Conservation (phyloP, 805 yeast species). For the Pichia insulana region DNA sequence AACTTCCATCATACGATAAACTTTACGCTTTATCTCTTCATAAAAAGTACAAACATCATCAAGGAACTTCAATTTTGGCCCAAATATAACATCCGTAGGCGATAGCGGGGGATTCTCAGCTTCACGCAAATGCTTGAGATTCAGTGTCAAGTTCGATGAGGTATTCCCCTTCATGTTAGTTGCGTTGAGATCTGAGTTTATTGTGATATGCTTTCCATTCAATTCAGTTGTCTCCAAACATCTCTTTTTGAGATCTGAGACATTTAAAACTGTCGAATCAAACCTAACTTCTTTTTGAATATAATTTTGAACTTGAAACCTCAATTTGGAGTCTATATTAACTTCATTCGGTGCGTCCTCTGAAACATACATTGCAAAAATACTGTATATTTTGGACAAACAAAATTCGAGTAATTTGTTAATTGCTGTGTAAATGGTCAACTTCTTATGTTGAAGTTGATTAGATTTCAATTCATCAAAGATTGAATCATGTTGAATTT, state of each 20-base stretch:
- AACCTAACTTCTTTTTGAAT: slow-evolving; percentile 2
- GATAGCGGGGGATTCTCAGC: slow-evolving; percentile 12
- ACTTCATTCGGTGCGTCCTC: slow-evolving; percentile 60
- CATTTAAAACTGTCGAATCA: slow-evolving; percentile 1
- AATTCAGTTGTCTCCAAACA: not conserved
- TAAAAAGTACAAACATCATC: slow-evolving; percentile 35
- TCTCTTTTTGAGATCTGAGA: slow-evolving; percentile 2
- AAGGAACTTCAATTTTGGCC: slow-evolving; percentile 29
- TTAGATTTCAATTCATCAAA: slow-evolving; percentile 9
- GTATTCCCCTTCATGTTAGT: not conserved
- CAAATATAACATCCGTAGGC: slow-evolving; percentile 29
- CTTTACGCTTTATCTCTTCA: slow-evolving; percentile 38
- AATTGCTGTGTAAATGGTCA: slow-evolving; percentile 32
- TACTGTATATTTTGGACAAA: slow-evolving; percentile 50
- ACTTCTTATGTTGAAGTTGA: slow-evolving; percentile 17
- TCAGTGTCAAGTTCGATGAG: not conserved
- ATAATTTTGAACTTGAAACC: slow-evolving; percentile 8
- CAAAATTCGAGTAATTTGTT: slow-evolving; percentile 43
- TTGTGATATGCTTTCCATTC: not conserved
- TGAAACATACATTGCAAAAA: slow-evolving; percentile 58
- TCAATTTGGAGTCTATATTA: slow-evolving; percentile 44
- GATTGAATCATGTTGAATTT: not conserved
- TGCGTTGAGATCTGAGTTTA: not conserved
- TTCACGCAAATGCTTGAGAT: slow-evolving; percentile 5
- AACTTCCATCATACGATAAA: slow-evolving; percentile 53